These are phyloP conservation scores for Echinosophora koreensis DNA, from an alignment of 306 rosid species.

Conservation along the genomic window DNA sequence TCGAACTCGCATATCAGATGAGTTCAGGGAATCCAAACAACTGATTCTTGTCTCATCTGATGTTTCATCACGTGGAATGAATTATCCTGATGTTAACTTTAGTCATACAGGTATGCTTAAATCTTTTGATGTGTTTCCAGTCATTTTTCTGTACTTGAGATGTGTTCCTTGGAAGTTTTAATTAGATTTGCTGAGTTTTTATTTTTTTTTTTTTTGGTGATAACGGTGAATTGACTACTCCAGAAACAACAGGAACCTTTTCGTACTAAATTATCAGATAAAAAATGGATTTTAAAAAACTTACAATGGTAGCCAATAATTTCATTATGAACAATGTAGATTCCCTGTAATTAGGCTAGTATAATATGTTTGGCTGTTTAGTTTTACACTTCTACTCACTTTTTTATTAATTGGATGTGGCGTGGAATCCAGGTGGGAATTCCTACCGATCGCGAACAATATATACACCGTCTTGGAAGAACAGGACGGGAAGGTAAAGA, in stretches of 20 bases:
- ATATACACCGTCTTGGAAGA: constrained; percentile 95
- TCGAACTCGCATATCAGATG: constrained; percentile 87
- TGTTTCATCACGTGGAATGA: constrained; percentile 93
- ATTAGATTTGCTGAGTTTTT: neutral
- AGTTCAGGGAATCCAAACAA: constrained; percentile 78
- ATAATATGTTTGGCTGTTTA: constrained; percentile 2
- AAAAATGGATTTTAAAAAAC: constrained; percentile 14
- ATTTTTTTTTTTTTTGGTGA: neutral
- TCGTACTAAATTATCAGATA: constrained; percentile 12
- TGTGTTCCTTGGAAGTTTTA: constrained; percentile 27
- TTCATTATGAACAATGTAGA: constrained; percentile 9
- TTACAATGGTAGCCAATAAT: neutral
- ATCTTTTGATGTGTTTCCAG: constrained; percentile 26
- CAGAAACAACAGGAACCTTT: too few relatives aligned
- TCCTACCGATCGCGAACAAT: constrained; percentile 86
- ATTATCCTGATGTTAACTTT: constrained; percentile 96
- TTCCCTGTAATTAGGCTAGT: constrained; percentile 4
- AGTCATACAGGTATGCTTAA: constrained; percentile 77
- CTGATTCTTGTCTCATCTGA: constrained; percentile 90
- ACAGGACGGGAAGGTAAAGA: constrained; percentile 93
- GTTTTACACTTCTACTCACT: neutral
- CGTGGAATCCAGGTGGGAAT: constrained; percentile 73
- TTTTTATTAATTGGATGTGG: constrained; percentile 1
- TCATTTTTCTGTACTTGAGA: neutral
- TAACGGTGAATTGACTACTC: neutral